phyloP scores from a whole-genome alignment of 148 eudicot species.

The Rhododendron vialii region DNA sequence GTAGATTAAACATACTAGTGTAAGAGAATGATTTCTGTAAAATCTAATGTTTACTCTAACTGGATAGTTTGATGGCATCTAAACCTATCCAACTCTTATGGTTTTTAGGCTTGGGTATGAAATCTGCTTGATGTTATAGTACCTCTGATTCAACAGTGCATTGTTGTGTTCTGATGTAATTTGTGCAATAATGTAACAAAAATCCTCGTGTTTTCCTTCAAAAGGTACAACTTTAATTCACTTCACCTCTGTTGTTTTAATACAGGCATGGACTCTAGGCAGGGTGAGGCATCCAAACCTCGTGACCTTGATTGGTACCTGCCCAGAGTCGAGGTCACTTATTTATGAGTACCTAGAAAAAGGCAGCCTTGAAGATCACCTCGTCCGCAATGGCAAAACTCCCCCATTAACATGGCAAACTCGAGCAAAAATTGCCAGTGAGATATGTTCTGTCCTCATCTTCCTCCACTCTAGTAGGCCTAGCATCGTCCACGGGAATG shows the following conservation, averaged over 20 bases:
- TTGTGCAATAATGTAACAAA: not conserved
- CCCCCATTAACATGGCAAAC: slow-evolving; percentile 64
- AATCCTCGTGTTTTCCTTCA: not conserved
- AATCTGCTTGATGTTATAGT: slow-evolving; percentile 2
- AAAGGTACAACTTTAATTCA: not conserved
- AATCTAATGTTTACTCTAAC: not conserved
- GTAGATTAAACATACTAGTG: not conserved
- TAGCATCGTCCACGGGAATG: slow-evolving; percentile 63
- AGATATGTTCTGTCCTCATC: slow-evolving; percentile 68
- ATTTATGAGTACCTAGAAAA: slow-evolving; percentile 70
- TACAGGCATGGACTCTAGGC: slow-evolving; percentile 62
- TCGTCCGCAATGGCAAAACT: slow-evolving; percentile 32
- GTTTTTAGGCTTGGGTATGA: not conserved
- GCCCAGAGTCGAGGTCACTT: slow-evolving; percentile 71
- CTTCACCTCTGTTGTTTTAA: not conserved
- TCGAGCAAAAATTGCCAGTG: slow-evolving; percentile 58
- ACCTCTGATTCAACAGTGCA: not conserved
- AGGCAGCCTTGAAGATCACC: slow-evolving; percentile 74
- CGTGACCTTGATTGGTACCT: slow-evolving; percentile 59
- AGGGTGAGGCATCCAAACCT: slow-evolving; percentile 86
- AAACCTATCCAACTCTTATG: not conserved
- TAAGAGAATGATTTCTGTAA: not conserved
- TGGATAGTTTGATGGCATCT: slow-evolving; percentile 1
- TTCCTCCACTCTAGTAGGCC: slow-evolving; percentile 63
- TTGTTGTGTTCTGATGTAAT: not conserved